Evolutionary conservation across 208 protist genomes (phyloP).

Genomic region (Crithidia mellificae): DNA sequence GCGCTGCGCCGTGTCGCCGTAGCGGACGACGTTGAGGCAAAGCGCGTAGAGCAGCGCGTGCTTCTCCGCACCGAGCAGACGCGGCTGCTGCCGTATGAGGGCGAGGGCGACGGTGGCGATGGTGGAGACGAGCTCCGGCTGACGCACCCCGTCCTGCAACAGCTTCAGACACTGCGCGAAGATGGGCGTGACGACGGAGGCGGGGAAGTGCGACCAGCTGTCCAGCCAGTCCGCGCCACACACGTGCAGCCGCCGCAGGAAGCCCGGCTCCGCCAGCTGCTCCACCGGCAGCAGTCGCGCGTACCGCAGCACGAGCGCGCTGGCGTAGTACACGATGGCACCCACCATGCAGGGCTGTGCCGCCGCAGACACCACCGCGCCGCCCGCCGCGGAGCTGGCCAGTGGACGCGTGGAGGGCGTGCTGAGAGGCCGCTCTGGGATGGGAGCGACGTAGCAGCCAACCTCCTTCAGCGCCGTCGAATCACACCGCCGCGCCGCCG

Average conservation of each 20-base stretch:
- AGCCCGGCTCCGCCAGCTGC: constrained; percentile 35
- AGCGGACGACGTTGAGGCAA: constrained; percentile 43
- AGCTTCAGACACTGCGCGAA: constrained; percentile 54
- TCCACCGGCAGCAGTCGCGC: constrained; percentile 37
- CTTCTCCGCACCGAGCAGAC: constrained; percentile 38
- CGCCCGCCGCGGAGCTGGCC: neutral
- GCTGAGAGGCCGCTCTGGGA: constrained; percentile 28
- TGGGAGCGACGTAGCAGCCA: constrained; percentile 41
- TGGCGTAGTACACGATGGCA: constrained; percentile 81
- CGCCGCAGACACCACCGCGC: neutral
- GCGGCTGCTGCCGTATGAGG: constrained; percentile 49
- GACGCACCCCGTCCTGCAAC: constrained; percentile 41
- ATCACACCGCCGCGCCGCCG: constrained; percentile 14
- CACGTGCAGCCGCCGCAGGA: constrained; percentile 59
- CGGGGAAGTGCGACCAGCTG: constrained; percentile 42
- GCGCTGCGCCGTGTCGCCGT: constrained; percentile 38
- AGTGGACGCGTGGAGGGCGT: constrained; percentile 3
- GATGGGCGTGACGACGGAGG: constrained; percentile 26
- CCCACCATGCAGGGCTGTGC: constrained; percentile 39
- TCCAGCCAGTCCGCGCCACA: constrained; percentile 66
- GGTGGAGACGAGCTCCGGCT: constrained; percentile 51
- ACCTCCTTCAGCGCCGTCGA: constrained; percentile 34
- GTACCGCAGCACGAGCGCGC: constrained; percentile 68
- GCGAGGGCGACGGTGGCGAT: constrained; percentile 55
- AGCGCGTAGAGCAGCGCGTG: constrained; percentile 78